Evolutionary conservation across 2,329 filamentous ascomycete species (phyloP), one percentile per base, ranked within the genome.

Genomic region (Trichoderma cornu-damae): DNA sequence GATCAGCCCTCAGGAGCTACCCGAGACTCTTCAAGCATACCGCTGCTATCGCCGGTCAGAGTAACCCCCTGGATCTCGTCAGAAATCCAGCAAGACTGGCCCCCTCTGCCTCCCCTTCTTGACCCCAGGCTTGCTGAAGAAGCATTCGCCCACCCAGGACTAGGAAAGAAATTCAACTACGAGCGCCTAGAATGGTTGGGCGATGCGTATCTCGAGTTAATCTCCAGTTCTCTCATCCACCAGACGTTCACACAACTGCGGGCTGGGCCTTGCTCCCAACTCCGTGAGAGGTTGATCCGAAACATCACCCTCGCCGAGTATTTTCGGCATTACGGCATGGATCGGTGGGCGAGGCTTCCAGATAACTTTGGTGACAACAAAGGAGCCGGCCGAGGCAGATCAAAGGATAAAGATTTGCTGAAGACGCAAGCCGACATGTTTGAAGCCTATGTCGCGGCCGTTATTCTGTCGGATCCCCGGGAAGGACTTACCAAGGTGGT

Each of bases 371-470:
- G 61, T 46, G 72, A 66, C 51, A 61, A 64, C 32, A 57, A 58
- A 24, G 58, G 60, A 5, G 51, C 64, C 5, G 65, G 68, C 7
- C 62, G 61, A 18, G 65, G 65, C 12, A 67, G 61, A 9, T 68
- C 69, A 5, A 79, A 66, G 57, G 71, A 67, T 67, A 85, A 80
- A 68, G 80, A 79, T 40, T 78, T 81, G 59, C 80, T 76, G 12
- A 96, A 96, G 70, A 84, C 90, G 8, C 78, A 88, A 57, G 92
- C 87, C 7, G 93, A 97, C 68, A 80, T 96, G 16, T 95, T 96
- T 65, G 93, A 97, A 70, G 88, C 93, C 0, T 96, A 95, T 64
- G 83, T 96, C 14, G 92, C 88, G 7, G 92, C 88, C 3, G 73
- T 92, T 5, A 80, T 96, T 32, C 74, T 90, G 2, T 85, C 86